Percentiles rank a stretch among this genome's conserved stretches.
phyloP scores from a whole-genome alignment of 768 basidiomycete genomes.

The Phaeotremella skinneri region DNA sequence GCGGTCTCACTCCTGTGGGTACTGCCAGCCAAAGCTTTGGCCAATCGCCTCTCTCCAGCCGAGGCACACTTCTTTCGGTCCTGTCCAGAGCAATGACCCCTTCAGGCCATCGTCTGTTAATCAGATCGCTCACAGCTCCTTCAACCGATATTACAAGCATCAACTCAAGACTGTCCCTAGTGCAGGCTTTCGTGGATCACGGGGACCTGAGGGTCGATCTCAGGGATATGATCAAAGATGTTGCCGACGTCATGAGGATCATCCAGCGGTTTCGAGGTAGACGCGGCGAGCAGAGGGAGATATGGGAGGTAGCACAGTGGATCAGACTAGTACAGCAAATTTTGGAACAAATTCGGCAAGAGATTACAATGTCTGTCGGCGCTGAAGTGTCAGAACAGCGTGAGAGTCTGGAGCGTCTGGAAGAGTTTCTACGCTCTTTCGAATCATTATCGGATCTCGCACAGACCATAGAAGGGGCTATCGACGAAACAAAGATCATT shows the following conservation, averaged over 20 bases:
- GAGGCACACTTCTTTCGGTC: conserved; percentile 48
- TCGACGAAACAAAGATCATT: conserved; percentile 37
- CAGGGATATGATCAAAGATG: conserved; percentile 24
- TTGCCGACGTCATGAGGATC: conserved; percentile 45
- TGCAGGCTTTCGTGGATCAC: conserved; percentile 40
- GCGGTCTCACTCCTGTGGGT: conserved; percentile 17
- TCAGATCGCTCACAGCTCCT: conserved; percentile 45
- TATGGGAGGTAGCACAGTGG: conserved; percentile 41
- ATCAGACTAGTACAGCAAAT: conserved; percentile 33
- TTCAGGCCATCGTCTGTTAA: conserved; percentile 45
- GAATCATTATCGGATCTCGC: conserved; percentile 22
- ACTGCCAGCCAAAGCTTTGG: conserved; percentile 6
- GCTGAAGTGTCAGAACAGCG: background rate
- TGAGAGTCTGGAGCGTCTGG: conserved; percentile 17
- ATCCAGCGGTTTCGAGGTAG: conserved; percentile 42
- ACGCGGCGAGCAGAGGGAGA: conserved; percentile 39
- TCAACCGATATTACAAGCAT: conserved; percentile 36
- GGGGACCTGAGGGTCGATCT: conserved; percentile 42
- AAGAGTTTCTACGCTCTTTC: conserved; percentile 17
- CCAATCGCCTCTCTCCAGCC: conserved; percentile 31
- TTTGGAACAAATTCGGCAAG: conserved; percentile 18
- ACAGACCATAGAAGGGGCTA: conserved; percentile 31
- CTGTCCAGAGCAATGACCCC: conserved; percentile 42
- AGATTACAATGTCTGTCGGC: conserved; percentile 10
- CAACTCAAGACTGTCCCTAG: conserved; percentile 37